Conservation (phyloP, 2,329 filamentous ascomycete genomes). For the Leptodontidium sp. region DNA sequence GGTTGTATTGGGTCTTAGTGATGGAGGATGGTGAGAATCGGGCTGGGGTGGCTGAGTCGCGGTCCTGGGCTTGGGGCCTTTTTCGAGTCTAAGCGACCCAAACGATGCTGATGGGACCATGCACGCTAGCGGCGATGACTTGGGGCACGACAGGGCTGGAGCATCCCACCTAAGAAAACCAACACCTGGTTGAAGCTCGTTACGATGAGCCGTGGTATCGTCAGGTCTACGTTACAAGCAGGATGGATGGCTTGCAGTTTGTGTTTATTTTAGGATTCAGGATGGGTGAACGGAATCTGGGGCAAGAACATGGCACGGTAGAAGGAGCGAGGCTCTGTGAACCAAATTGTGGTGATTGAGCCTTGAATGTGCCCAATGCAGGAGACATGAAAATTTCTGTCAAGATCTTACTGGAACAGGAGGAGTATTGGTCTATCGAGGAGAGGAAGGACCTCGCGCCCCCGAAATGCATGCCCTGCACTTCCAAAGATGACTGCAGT, state of each 20-base stretch:
- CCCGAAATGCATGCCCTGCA: too few species aligned
- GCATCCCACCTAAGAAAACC: background rate
- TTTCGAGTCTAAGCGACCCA: background rate
- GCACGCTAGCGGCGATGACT: background rate
- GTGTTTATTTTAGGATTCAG: slow-evolving; percentile 6
- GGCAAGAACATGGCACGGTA: too few species aligned
- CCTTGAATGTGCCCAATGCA: background rate
- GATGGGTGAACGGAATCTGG: background rate
- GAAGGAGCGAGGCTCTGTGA: background rate
- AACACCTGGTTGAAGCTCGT: background rate
- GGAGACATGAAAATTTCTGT: background rate
- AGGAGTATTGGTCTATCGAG: too few species aligned
- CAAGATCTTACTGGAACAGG: too few species aligned
- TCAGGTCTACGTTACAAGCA: background rate
- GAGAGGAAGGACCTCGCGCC: too few species aligned
- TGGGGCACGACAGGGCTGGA: background rate
- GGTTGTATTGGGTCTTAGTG: background rate
- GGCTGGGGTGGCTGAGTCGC: slow-evolving; percentile 11
- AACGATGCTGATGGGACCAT: background rate
- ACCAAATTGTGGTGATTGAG: background rate
- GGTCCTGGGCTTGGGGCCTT: slow-evolving; percentile 3
- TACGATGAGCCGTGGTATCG: background rate
- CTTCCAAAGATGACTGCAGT: too few species aligned
- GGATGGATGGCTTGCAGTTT: slow-evolving; percentile 4
- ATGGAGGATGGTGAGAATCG: background rate